Evolutionary conservation across 495 filamentous ascomycete species (phyloP).

Genomic region (Margaritispora aquatica): DNA sequence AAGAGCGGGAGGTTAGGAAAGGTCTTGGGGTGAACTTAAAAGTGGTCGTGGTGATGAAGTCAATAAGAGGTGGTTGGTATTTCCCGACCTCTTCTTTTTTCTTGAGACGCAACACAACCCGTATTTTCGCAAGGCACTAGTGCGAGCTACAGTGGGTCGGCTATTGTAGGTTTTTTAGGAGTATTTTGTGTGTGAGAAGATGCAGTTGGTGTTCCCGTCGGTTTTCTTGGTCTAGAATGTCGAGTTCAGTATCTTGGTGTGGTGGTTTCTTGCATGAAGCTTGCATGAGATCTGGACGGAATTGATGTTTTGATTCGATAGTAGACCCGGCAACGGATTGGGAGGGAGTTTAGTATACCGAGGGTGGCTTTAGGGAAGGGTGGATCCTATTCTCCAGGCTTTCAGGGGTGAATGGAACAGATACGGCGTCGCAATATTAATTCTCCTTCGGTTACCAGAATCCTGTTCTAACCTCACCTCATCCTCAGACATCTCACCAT

Average conservation of each 20-base stretch:
- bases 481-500: too few relatives aligned
- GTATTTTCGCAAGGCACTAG: not conserved
- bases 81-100: not conserved
- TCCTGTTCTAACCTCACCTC: not conserved
- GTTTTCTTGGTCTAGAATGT: too few relatives aligned
- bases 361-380: not conserved
- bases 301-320: not conserved
- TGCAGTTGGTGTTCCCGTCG: not conserved
- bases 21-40: constrained; percentile 13
- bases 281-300: not conserved
- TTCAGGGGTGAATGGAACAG: not conserved
- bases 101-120: not conserved
- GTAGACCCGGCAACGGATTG: not conserved
- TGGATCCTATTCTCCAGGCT: not conserved
- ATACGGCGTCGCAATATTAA: not conserved
- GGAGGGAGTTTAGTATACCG: not conserved
- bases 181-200: not conserved
- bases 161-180: not conserved
- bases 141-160: not conserved
- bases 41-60: not conserved
- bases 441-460: not conserved
- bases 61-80: constrained; percentile 9
- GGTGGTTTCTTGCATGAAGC: not conserved
- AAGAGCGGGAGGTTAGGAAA: too few relatives aligned
- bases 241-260: not conserved